Evolutionary conservation across 169 alveolate species (phyloP), one percentile per base, ranked within the genome.

Genomic region (Cryptosporidium felis): DNA sequence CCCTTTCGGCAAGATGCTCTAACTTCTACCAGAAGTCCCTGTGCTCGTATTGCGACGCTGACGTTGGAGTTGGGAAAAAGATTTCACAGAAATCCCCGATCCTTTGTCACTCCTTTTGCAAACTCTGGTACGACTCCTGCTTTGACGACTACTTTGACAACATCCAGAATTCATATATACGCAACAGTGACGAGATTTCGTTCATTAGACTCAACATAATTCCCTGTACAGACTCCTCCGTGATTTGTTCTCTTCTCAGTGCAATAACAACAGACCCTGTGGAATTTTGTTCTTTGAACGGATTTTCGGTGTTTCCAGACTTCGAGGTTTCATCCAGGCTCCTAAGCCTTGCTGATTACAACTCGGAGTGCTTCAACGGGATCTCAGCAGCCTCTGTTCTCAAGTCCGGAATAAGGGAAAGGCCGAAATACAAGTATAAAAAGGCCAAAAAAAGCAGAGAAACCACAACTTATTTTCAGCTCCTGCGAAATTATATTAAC

Each of bases 171-270:
- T 74, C 65, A 2, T 74, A 53, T 36, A 30, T 74, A 10, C 53
- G 49, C 40, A 56, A 56, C 56, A 74, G 9, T 49, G 67, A 49
- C 4, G 65, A 53, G 12, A 53, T 74, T 6, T 58, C 85, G 0
- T 65, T 65, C 23, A 46, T 65, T 12, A 18, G 81, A 28, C 34
- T 56, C 3, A 74, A 36, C 18, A 26, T 74, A 14, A 58, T 45
- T 53, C 85, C 85, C 16, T 74, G 85, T 23, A 38, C 85, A 2
- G 85, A 74, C 23, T 40, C 51, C 8, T 74, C 85, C 12, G 74
- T 34, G 8, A 49, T 58, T 23, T 74, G 85, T 21, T 74, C 85
- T 3, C 67, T 67, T 12, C 42, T 74, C n/a, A 65, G 40, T 46
- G 26, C 66, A 51, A 74, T 74, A 10, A 74, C 85, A 36, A 16